Conservation (phyloP, 352 stramenopile genomes). For the Saprolegnia parasitica region DNA sequence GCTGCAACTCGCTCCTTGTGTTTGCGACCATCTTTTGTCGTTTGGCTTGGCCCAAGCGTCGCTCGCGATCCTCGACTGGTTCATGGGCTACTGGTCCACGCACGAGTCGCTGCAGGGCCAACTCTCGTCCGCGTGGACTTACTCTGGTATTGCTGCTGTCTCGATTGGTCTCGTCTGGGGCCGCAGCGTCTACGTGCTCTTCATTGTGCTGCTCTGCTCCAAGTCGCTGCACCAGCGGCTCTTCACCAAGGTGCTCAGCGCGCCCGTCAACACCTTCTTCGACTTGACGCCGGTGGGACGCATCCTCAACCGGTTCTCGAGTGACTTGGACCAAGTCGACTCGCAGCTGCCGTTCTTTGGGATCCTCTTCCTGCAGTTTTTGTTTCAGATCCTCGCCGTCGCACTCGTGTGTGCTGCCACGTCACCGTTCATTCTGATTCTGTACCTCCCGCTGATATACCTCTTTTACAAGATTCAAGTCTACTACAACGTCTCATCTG, state of each 20-base stretch:
- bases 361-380: slow-evolving; percentile 65
- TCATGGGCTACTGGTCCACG: slow-evolving; percentile 23
- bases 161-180: slow-evolving; percentile 32
- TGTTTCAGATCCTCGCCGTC: slow-evolving; percentile 59
- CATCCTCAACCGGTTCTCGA: slow-evolving; percentile 74
- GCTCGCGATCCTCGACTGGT: slow-evolving; percentile 19
- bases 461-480: slow-evolving; percentile 60
- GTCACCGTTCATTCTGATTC: slow-evolving; percentile 41
- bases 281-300: slow-evolving; percentile 73
- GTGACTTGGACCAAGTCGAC: slow-evolving; percentile 76
- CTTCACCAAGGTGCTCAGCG: slow-evolving; percentile 38
- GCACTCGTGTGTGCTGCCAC: slow-evolving; percentile 61
- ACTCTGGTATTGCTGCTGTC: not conserved
- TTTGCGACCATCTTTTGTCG: not conserved
- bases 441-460: slow-evolving; percentile 60
- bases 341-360: slow-evolving; percentile 62
- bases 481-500: slow-evolving; percentile 63
- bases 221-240: slow-evolving; percentile 10
- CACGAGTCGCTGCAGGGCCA: not conserved
- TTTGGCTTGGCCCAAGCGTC: slow-evolving; percentile 3
- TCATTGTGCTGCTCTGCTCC: slow-evolving; percentile 12
- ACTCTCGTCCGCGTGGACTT: slow-evolving; percentile 2
- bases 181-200: slow-evolving; percentile 30
- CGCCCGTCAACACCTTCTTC: slow-evolving; percentile 68
- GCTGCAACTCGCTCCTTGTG: slow-evolving; percentile 15